A percentile compares a stretch with the other conserved stretches of the same genome.
Conservation (phyloP, 371 early-diverging fungal genomes). For the Rhizopus sp. region DNA sequence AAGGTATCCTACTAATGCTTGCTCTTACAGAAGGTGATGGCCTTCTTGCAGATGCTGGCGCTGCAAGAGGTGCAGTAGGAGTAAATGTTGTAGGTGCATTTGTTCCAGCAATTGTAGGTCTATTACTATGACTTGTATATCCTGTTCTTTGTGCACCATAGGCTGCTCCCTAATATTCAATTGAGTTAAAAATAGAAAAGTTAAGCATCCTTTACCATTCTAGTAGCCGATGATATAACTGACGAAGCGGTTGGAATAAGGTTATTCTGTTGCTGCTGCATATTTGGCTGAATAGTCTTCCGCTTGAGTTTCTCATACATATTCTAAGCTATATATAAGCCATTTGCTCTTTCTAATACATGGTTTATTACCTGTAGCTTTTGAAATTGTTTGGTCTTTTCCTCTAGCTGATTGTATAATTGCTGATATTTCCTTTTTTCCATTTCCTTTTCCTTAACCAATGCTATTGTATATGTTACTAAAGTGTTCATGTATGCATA, state of each 20-base stretch:
- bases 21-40: background rate
- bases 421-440: conserved; percentile 58
- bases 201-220: background rate
- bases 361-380: conserved; percentile 53
- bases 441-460: conserved; percentile 52
- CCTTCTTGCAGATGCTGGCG: background rate
- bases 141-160: background rate
- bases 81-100: background rate
- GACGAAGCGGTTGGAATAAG: background rate
- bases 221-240: background rate
- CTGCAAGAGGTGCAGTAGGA: background rate
- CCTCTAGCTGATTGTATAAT: conserved; percentile 56
- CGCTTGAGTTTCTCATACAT: conserved; percentile 42
- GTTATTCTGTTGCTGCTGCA: conserved; percentile 14
- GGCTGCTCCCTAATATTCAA: background rate
- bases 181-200: background rate
- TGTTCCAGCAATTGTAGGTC: background rate
- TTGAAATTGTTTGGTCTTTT: conserved; percentile 69
- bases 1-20: conserved; percentile 5
- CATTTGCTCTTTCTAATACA: background rate
- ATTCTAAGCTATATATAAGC: background rate
- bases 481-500: background rate
- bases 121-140: background rate
- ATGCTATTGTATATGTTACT: conserved; percentile 21
- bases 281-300: conserved; percentile 37